Base-by-base conservation (phyloP, 768 basidiomycete species). In the Tylopilus rubrobrunneus region DNA sequence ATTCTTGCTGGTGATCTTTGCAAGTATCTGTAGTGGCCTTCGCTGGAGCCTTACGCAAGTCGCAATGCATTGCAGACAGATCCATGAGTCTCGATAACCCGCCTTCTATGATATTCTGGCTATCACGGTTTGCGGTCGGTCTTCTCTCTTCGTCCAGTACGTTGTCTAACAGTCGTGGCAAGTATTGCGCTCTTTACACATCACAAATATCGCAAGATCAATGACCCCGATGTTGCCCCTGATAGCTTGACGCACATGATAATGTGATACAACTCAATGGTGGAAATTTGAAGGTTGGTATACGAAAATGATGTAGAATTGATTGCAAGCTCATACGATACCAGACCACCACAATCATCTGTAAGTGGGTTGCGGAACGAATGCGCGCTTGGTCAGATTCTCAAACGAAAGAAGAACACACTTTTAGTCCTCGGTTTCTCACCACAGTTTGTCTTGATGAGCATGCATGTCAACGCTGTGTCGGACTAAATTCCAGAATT, bases 21-120 rank as follows among this genome's bases (percentile, higher is more conserved):
- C 94, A 1, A 98, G 94, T 56, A 87, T 86, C 2, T 77, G 94
- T 14, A 88, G 92, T 28, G 97, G 97, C 41, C 82, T 99, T 46
- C 85, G 97, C 27, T 99, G 97, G 97, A 89, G 90, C 60, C 77
- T 98, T 39, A 98, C 95, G 0, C 95, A 98, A 65, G 65, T 95
- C 15, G 81, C 95, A 12, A 80, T 99, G 64, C 87, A 86, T n/a
- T n/a, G n/a, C n/a, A 62, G 79, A 82, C 72, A 85, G 84, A 63
- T 79, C 83, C 51, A 84, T 95, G 79, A 96, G 96, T 0, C 76
- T 98, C 70, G 84, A 89, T 62, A 94, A 93, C 66, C 96, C 96
- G 4, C 92, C 92, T 27, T 88, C 92, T 3, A 95, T 89, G 1
- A 81, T 99, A 45, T 99, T 85, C 73, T 98, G 94, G 93, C 77